These are phyloP conservation scores for Myriosclerotinia duriaeana DNA, from an alignment of 2,329 filamentous ascomycete genomes.

Conservation along the genomic window DNA sequence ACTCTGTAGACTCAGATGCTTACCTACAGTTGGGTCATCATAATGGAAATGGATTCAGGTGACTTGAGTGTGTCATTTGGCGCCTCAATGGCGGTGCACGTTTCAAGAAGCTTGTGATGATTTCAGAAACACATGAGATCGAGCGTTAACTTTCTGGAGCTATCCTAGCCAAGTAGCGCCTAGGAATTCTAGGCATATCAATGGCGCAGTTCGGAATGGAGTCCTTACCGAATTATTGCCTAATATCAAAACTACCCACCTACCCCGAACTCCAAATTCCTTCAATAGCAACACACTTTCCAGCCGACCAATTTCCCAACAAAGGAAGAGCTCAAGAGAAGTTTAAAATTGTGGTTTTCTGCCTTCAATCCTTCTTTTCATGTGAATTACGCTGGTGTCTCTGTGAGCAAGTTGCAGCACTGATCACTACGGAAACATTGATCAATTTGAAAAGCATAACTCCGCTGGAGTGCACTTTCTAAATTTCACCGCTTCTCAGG, in stretches of 20 bases:
- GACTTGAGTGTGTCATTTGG: background rate
- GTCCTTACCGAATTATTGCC: background rate
- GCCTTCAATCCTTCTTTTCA: conserved; percentile 3
- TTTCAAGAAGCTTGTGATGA: background rate
- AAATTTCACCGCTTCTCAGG: background rate
- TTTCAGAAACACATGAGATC: background rate
- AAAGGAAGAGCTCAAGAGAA: background rate
- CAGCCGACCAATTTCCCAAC: background rate
- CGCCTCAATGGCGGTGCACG: background rate
- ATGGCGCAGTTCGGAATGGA: background rate
- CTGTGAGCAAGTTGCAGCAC: conserved; percentile 15
- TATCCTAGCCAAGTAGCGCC: background rate
- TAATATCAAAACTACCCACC: background rate
- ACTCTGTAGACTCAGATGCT: background rate
- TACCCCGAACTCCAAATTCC: too few species aligned
- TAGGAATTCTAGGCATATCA: background rate
- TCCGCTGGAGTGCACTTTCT: background rate
- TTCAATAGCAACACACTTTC: background rate
- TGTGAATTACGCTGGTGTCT: background rate
- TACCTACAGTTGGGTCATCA: conserved; percentile 2
- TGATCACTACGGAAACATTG: background rate
- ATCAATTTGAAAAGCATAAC: background rate
- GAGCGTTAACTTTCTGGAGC: background rate
- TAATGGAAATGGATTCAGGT: background rate
- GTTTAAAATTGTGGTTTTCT: background rate